Evolutionary conservation across 2,329 filamentous ascomycete species (phyloP).

Genomic region (Cladophialophora immunda): DNA sequence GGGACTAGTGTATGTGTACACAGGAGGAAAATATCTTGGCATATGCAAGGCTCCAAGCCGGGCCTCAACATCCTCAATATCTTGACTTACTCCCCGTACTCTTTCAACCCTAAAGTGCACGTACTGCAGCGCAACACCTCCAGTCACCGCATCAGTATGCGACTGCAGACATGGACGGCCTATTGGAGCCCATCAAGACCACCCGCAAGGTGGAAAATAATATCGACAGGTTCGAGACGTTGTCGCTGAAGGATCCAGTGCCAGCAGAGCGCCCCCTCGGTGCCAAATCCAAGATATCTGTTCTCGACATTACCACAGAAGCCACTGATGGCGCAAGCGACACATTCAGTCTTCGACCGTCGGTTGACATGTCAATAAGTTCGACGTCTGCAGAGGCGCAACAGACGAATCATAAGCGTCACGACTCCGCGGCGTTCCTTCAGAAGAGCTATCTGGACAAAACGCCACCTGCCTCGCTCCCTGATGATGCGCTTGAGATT

Average conservation of each 20-base stretch:
- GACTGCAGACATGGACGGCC: slow-evolving; percentile 60
- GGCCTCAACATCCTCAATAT: neutral
- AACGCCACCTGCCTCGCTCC: slow-evolving; percentile 35
- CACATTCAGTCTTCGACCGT: slow-evolving; percentile 29
- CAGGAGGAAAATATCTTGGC: neutral
- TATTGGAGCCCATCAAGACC: slow-evolving; percentile 63
- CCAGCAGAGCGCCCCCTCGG: slow-evolving; percentile 4
- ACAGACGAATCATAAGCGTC: slow-evolving; percentile 29
- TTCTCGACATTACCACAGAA: slow-evolving; percentile 32
- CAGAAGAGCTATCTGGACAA: slow-evolving; percentile 38
- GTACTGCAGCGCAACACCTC: neutral
- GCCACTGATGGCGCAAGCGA: slow-evolving; percentile 24
- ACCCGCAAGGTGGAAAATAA: slow-evolving; percentile 61
- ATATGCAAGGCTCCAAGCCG: neutral
- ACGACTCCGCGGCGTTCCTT: slow-evolving; percentile 38
- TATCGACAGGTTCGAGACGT: slow-evolving; percentile 48
- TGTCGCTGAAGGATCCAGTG: slow-evolving; percentile 40
- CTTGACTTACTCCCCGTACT: slow-evolving; percentile 3
- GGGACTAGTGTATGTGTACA: too few species aligned
- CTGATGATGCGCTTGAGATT: slow-evolving; percentile 64
- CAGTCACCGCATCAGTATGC: slow-evolving; percentile 17
- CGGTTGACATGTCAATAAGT: slow-evolving; percentile 46
- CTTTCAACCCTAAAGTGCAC: neutral
- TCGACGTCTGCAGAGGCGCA: slow-evolving; percentile 35
- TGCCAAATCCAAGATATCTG: slow-evolving; percentile 35